phyloP scores from a whole-genome alignment of 129 eudicot genomes.

The Rutidosis leptorrhynchoides region DNA sequence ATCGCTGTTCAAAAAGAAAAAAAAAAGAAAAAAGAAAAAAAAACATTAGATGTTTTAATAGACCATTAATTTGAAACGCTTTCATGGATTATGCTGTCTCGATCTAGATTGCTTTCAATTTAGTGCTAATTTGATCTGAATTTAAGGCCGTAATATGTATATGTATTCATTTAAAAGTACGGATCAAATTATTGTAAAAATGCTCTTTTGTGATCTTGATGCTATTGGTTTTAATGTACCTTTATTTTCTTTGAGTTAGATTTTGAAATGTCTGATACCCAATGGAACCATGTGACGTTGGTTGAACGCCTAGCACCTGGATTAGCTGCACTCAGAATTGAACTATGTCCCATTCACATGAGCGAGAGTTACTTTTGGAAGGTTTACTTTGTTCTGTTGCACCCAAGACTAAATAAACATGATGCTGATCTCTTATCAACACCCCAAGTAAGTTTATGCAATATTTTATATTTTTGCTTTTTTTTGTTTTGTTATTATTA shows the following conservation, averaged over 20 bases:
- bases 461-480: neutral
- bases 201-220: neutral
- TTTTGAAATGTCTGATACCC: conserved; percentile 86
- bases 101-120: neutral
- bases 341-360: conserved; percentile 89
- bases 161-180: neutral
- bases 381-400: conserved; percentile 90
- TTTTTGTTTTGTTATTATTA: too few species aligned
- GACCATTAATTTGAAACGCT: too few species aligned
- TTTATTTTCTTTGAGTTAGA: conserved; percentile 43
- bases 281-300: conserved; percentile 66
- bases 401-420: conserved; percentile 71
- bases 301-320: conserved; percentile 74
- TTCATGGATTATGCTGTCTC: too few species aligned
- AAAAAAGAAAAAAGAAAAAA: too few species aligned
- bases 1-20: too few species aligned
- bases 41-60: too few species aligned
- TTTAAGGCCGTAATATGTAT: too few species aligned
- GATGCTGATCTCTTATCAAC: conserved; percentile 75
- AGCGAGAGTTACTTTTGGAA: conserved; percentile 90
- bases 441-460: conserved; percentile 50
- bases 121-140: neutral
- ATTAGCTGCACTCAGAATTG: conserved; percentile 87
- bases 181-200: neutral
- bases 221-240: neutral